Evolutionary conservation across 2,329 filamentous ascomycete species (phyloP), one percentile per base, ranked within the genome.

Genomic region (Colletotrichum chrysophilum): DNA sequence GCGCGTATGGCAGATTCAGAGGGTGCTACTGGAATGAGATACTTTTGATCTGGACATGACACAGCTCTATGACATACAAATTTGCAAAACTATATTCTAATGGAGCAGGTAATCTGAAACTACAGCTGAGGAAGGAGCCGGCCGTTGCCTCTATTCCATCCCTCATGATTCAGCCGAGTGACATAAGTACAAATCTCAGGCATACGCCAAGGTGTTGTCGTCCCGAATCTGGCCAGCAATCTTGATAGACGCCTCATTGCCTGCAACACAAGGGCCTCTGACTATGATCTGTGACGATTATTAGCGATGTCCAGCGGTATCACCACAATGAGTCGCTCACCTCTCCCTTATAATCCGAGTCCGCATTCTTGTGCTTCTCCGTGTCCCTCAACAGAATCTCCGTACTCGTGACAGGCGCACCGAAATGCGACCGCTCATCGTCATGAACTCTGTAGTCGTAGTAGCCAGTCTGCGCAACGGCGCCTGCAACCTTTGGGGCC

Each of bases 401-500:
- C 2, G 96, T 90, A 79, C 92, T 94, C 77, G 94, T 95, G 55
- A 97, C 82, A 4, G 96, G 96, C 12, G 94, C 89, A 4, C 97
- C 97, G 81, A 98, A 98, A 83, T 98, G 96, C 13, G 88, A 87
- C 70, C 84, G 86, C 75, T 82, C 82, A 13, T 84, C 85, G 71
- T 79, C 77, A 48, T 84, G 86, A 77, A 89, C 88, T 78, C 96
- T 89, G 84, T 98, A 98, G 83, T 98, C 96, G 81, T 95, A 97
- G 52, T 96, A 89, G 76, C 95, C 93, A 9, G 95, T 98, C 86
- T 98, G 96, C 2, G 94, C 88, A n/a, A 98, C 91, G 1, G 96
- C 94, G 48, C 97, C 97, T 3, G 96, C 96, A n/a, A 98, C 94
- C 76, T 92, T 91, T 28, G 95, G 88, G 1, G 94, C 93, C 21